Evolutionary conservation across 176 grass and related monocot genomes (phyloP), one percentile per base, ranked within the genome.

Genomic region (Carex littledalei): DNA sequence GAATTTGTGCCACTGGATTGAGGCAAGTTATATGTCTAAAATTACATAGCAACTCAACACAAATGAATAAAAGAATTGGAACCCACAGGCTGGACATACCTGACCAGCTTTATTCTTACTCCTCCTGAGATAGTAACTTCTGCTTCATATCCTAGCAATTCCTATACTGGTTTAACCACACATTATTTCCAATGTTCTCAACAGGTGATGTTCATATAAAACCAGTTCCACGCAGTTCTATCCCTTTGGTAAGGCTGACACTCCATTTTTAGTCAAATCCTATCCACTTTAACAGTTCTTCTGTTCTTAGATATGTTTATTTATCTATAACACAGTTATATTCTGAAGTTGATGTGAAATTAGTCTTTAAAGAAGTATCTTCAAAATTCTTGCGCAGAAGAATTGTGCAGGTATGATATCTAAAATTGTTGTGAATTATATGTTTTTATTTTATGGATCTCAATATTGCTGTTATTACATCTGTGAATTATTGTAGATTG

Each of bases 341-440:
- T 88, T 89, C 95, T 89, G 95, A 98, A 90, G 95, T 95, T 85
- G 95, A 98, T 85, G 93, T 98, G 45, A 98, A 98, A 86, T 76
- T 98, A 88, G 93, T 98, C 80, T 98, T 98, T 87, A 98, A 98
- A 77, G 95, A 98, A 86, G 90, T 98, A 79, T 89, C 95, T 66
- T 95, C 95, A 31, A 98, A 95, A 83, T 95, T 88, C 91, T 88
- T 98, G 79, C 87, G 93, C 64, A 93, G 86, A 59, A 83, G 95
- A 53, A 98, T 98, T 81, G 95, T 95, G 53, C 91, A 95, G 95
- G 95, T 98, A 97, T 81, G 63, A 18, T 68, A 83, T 67, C 20
- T 78, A 56, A 74, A 67, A 32, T 17, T 54, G 47, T 29, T 32
- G 50, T 31, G 32, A 41, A 56, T 50, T 57, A 56, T 32, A 2